phyloP scores from a whole-genome alignment of 306 rosid species.

The Sesbania bispinosa region DNA sequence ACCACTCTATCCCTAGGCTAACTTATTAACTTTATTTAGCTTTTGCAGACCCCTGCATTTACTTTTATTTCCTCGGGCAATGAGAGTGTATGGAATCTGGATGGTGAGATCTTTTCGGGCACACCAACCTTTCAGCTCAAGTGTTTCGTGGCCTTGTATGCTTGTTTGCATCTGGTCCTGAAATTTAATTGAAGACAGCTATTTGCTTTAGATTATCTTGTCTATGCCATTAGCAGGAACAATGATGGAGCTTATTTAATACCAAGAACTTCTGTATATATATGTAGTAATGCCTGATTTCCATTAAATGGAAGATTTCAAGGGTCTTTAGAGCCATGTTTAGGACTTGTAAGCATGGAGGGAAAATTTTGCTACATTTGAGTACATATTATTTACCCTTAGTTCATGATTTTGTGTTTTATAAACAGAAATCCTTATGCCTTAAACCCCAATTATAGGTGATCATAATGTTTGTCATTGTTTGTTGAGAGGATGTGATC shows the following conservation, averaged over 20 bases:
- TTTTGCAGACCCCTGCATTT: slow-evolving; percentile 68
- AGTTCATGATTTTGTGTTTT: slow-evolving; percentile 9
- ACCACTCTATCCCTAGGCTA: not conserved
- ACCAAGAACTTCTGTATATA: slow-evolving; percentile 1
- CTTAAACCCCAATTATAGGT: not conserved
- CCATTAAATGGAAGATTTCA: not conserved
- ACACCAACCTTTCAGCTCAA: slow-evolving; percentile 89
- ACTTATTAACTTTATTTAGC: not conserved
- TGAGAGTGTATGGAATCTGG: slow-evolving; percentile 88
- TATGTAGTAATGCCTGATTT: slow-evolving; percentile 3
- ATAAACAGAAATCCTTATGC: not conserved
- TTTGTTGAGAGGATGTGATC: slow-evolving; percentile 3
- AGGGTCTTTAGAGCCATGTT: not conserved
- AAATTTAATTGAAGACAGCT: slow-evolving; percentile 38
- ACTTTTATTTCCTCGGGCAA: slow-evolving; percentile 71
- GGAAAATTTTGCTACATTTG: not conserved
- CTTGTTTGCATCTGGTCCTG: slow-evolving; percentile 89
- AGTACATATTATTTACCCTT: not conserved
- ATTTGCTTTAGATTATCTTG: slow-evolving; percentile 14
- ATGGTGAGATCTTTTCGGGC: slow-evolving; percentile 81
- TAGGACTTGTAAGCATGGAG: slow-evolving; percentile 14
- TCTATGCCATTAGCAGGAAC: not conserved
- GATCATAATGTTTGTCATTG: not conserved
- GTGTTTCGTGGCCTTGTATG: slow-evolving; percentile 79
- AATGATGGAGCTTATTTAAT: slow-evolving; percentile 3